A percentile compares a stretch with the other conserved stretches of the same genome.
phyloP scores from a whole-genome alignment of 176 grass and related monocot species.

The Cocos nucifera region DNA sequence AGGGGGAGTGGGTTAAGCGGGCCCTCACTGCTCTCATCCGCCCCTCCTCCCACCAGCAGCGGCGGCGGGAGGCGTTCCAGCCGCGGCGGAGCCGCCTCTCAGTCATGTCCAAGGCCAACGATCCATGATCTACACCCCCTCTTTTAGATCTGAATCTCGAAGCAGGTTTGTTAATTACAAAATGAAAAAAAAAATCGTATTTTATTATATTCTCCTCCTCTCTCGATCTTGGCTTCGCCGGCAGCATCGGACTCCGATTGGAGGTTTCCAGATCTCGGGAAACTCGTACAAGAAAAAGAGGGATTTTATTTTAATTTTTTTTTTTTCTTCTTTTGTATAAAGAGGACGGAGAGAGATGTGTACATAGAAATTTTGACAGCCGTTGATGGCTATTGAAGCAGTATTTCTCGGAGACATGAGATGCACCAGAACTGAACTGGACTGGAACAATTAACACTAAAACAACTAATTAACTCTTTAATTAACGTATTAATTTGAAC shows the following conservation, averaged over 20 bases:
- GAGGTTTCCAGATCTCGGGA: not conserved
- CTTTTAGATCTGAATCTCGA: constrained; percentile 3
- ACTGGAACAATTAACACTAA: no score
- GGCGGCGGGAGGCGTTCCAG: constrained; percentile 18
- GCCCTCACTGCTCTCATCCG: constrained; percentile 42
- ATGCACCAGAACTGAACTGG: no score
- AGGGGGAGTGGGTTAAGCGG: constrained; percentile 35
- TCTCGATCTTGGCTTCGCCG: not conserved
- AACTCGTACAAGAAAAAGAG: no score
- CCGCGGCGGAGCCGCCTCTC: constrained; percentile 39
- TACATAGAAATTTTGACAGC: no score
- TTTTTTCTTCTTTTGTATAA: no score
- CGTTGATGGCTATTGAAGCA: no score
- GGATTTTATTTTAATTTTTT: no score
- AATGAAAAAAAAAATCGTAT: not conserved
- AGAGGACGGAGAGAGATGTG: no score
- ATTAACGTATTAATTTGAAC: no score
- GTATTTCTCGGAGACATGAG: no score
- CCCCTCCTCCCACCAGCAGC: constrained; percentile 33
- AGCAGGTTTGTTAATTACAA: not conserved
- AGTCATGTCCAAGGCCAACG: constrained; percentile 39
- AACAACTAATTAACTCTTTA: no score
- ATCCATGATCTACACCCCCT: constrained; percentile 18
- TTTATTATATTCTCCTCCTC: not conserved
- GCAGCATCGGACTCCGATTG: constrained; percentile 1